Base-by-base conservation (phyloP, 352 stramenopile genomes). In the Pythium pectinolyticum region DNA sequence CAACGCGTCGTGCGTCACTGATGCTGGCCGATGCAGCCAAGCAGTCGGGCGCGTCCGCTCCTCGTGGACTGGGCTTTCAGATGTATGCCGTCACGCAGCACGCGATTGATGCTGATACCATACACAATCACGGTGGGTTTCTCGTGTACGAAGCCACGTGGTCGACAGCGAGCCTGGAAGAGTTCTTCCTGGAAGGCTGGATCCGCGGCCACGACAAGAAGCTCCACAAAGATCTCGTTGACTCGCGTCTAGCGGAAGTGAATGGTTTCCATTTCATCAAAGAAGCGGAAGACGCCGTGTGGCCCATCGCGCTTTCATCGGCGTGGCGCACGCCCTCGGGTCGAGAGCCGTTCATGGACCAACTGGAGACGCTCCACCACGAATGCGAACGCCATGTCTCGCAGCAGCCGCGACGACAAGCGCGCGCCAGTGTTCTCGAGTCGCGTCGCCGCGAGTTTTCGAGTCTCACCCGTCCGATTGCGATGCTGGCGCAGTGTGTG, bases 61-160 rank as follows among this genome's bases (percentile, higher is more conserved):
- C 40, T 9, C 43, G 28, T 39, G 50, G 41, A 9, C 32, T 53
- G 0, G 72, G 65, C 0, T 89, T 89, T 46, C 80, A 84, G 49
- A 35, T 89, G 2, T 85, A 82, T 31, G 78, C 69, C 0, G 67
- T 88, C 4, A 67, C 76, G 6, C 47, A 69, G 7, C 43, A 47
- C 11, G 37, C 35, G 1, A 62, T 68, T n/a, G 58, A 58, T n/a
- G 35, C 20, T 9, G 25, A 24, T 1, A 22, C 54, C 12, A 25
- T 57, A 0, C 20, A 28, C 2, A 15, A 32, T 4, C 51, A 11
- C 1, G 48, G 58, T 22, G 28, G 48, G 14, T 66, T 84, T 31
- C 50, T 57, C 1, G 55, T 83, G 14, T 77, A 83, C 12, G 17
- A 20, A 0, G 20, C 77, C 4, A 24, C 51, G 0, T 56, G 71